A percentile compares a stretch with the other conserved stretches of the same genome.
Conservation (phyloP, 208 protist genomes). For the Leishmania arabica region DNA sequence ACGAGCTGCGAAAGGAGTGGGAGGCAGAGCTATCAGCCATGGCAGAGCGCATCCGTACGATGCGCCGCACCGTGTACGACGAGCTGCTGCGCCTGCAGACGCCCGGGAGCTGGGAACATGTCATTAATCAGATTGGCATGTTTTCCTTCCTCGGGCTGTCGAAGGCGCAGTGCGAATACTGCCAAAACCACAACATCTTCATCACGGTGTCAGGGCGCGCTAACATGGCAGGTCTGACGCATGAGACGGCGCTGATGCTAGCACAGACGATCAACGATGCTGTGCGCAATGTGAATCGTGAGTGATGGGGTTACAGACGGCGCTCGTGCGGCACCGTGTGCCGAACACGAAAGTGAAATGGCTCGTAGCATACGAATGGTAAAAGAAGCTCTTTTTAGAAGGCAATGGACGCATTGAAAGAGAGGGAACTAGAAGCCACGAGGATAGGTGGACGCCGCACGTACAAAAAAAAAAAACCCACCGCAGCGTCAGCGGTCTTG, state of each 20-base stretch:
- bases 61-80: constrained; percentile 79
- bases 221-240: constrained; percentile 85
- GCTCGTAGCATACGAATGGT: too few relatives aligned
- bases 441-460: neutral
- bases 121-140: constrained; percentile 98
- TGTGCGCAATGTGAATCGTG: constrained; percentile 41
- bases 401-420: neutral
- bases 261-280: constrained; percentile 68
- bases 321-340: neutral
- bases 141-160: constrained; percentile 98
- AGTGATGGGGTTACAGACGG: constrained; percentile 6
- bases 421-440: neutral
- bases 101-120: constrained; percentile 94
- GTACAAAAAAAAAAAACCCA: neutral
- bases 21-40: constrained; percentile 91
- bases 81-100: constrained; percentile 75
- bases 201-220: constrained; percentile 74
- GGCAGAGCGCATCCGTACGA: constrained; percentile 78
- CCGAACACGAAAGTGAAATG: too few relatives aligned
- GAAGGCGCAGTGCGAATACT: constrained; percentile 78
- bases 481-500: neutral
- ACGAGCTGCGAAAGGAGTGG: constrained; percentile 87
- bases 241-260: constrained; percentile 57
- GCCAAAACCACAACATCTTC: constrained; percentile 73
- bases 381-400: neutral